Evolutionary conservation across 1,139 yeast genomes (phyloP).

Genomic region (Williopsis jadinii): DNA sequence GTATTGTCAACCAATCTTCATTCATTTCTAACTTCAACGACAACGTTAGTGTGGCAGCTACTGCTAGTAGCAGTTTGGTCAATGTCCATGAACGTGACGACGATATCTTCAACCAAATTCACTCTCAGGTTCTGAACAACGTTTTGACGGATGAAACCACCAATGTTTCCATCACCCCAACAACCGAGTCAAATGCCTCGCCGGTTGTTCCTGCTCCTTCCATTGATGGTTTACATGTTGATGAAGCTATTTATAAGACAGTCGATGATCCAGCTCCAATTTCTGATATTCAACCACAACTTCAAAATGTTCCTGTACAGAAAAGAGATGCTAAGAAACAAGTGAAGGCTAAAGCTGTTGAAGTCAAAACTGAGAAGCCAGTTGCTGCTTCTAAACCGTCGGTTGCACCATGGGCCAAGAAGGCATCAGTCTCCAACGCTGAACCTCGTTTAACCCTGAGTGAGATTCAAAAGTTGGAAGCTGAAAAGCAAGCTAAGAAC

Average conservation of each 20-base stretch:
- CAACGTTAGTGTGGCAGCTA: background rate
- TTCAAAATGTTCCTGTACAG: background rate
- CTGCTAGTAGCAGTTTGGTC: slow-evolving; percentile 1
- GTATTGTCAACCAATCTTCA: slow-evolving; percentile 14
- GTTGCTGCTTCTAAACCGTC: background rate
- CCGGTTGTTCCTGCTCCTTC: background rate
- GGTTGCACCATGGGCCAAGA: slow-evolving; percentile 54
- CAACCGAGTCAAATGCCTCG: background rate
- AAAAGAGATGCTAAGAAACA: slow-evolving; percentile 4
- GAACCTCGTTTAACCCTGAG: slow-evolving; percentile 50
- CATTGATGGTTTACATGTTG: background rate
- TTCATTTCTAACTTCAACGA: slow-evolving; percentile 5
- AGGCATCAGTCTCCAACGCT: slow-evolving; percentile 24
- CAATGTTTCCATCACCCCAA: background rate
- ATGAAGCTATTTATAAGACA: background rate
- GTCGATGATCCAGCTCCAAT: slow-evolving; percentile 1
- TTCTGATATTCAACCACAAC: background rate
- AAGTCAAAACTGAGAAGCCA: background rate
- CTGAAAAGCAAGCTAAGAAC: slow-evolving; percentile 37
- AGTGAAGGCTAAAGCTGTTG: slow-evolving; percentile 5
- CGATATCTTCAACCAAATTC: slow-evolving; percentile 32
- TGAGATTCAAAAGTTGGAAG: slow-evolving; percentile 67
- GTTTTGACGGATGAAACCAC: slow-evolving; percentile 14
- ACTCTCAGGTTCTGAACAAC: slow-evolving; percentile 34
- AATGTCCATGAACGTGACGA: slow-evolving; percentile 13